Base-by-base conservation (phyloP, 116 monocot genomes). In the Papilionanthe hybrid region DNA sequence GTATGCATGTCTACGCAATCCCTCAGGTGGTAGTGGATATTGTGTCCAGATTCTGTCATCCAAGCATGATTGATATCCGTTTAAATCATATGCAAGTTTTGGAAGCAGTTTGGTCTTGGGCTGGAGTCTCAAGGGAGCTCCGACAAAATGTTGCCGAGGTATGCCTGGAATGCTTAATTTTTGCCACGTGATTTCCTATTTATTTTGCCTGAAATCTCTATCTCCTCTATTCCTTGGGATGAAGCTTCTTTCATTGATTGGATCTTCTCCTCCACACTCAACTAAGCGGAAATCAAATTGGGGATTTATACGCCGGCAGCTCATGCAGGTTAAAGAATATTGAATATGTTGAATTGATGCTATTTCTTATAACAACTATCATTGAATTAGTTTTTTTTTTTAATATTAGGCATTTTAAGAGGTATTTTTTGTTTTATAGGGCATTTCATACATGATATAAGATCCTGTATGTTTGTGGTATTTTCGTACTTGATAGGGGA, bases 81-180 rank as follows among this genome's bases (percentile, higher is more conserved):
- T 77, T 99, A 72, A 95, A 93, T 91, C 99, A 99, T 83, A 86
- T 88, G 58, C 83, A 87, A 82, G 72, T 95, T 56, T 86, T 93
- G 66, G 90, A 93, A 82, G 89, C 92, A 69, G 84, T 99, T 77
- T 99, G 93, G 90, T 89, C 92, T 30, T 99, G 99, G 99, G 86
- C 89, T 55, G 93, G 94, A 78, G 86, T 99, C 72, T 72, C 89
- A 19, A 75, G 45, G 4, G 88, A 90, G 45, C 84, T 77, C 12
- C 75, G 92, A 78, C 91, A 93, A 84, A 85, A 72, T 83, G 93
- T 99, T 50, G 93, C 93, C 66, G 93, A 99, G 90, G 99, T 99
- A 89, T 80, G 75, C 18, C 37, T 73, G 44, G 49, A 28, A 28
- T 75, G 15, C 73, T 73, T 76, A 0, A 19, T 77, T 77, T 57